These are phyloP conservation scores for Cryptosporidium ryanae DNA, from an alignment of 169 alveolate genomes.

Conservation along the genomic window DNA sequence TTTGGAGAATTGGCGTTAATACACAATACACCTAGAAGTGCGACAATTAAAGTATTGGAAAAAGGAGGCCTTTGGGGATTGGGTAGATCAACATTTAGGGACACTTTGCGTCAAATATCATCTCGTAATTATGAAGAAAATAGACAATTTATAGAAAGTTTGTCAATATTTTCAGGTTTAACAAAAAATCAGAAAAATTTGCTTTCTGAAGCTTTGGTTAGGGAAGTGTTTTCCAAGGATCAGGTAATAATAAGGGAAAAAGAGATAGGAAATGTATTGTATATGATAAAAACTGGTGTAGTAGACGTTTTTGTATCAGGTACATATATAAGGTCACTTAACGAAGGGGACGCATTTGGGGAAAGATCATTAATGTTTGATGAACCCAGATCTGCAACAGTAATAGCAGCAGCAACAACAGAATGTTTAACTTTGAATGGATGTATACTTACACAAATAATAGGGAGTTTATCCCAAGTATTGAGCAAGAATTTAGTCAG, in stretches of 20 bases:
- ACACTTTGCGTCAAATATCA: constrained; percentile 88
- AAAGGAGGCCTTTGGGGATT: constrained; percentile 94
- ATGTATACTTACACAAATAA: constrained; percentile 83
- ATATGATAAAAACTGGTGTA: constrained; percentile 89
- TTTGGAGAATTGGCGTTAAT: constrained; percentile 99
- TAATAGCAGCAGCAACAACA: constrained; percentile 86
- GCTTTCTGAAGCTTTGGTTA: constrained; percentile 90
- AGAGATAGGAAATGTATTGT: constrained; percentile 91
- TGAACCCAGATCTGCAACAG: constrained; percentile 94
- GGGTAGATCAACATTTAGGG: constrained; percentile 91
- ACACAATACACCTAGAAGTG: constrained; percentile 97
- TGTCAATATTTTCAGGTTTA: constrained; percentile 88
- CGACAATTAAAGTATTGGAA: constrained; percentile 92
- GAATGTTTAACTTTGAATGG: constrained; percentile 88
- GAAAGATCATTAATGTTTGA: constrained; percentile 92
- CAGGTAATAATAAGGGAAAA: constrained; percentile 91
- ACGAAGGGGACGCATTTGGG: constrained; percentile 93
- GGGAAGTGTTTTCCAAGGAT: constrained; percentile 83
- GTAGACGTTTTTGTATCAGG: constrained; percentile 87
- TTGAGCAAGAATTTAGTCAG: constrained; percentile 73
- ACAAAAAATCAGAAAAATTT: constrained; percentile 90
- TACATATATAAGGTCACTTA: constrained; percentile 78
- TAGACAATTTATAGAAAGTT: constrained; percentile 88
- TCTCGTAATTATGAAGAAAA: constrained; percentile 90
- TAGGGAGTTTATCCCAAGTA: constrained; percentile 89